A percentile compares a stretch with the other conserved stretches of the same genome.
These are phyloP conservation scores for Lentinula lateritia DNA, from an alignment of 768 basidiomycete species.

Conservation along the genomic window DNA sequence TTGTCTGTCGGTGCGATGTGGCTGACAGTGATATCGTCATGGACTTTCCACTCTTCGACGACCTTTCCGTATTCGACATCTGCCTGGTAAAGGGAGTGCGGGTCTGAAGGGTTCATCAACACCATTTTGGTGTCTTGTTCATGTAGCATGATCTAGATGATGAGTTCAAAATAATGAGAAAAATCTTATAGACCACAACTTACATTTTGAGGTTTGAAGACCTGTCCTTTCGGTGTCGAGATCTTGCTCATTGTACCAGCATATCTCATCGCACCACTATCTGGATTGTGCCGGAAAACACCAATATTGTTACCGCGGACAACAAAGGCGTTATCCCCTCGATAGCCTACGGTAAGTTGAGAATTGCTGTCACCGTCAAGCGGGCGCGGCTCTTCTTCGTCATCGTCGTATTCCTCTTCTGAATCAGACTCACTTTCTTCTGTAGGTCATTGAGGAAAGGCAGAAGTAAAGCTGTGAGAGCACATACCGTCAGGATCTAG, in stretches of 20 bases:
- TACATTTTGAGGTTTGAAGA: slow-evolving; percentile 84
- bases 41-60: slow-evolving; percentile 98
- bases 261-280: slow-evolving; percentile 72
- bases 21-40: slow-evolving; percentile 79
- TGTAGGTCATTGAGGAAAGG: slow-evolving; percentile 11
- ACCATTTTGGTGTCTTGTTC: slow-evolving; percentile 97
- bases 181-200: slow-evolving; percentile 13
- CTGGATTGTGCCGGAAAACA: slow-evolving; percentile 69
- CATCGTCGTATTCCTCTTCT: slow-evolving; percentile 22
- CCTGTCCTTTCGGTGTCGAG: slow-evolving; percentile 71
- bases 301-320: slow-evolving; percentile 89
- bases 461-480: background rate
- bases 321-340: slow-evolving; percentile 91
- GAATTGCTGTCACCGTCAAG: slow-evolving; percentile 70
- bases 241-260: slow-evolving; percentile 84
- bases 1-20: slow-evolving; percentile 92
- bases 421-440: slow-evolving; percentile 34
- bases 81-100: slow-evolving; percentile 81
- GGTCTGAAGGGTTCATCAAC: slow-evolving; percentile 76
- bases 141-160: slow-evolving; percentile 83
- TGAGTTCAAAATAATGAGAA: slow-evolving; percentile 7
- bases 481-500: slow-evolving; percentile 56
- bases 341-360: slow-evolving; percentile 90
- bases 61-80: slow-evolving; percentile 94
- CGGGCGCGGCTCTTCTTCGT: slow-evolving; percentile 35